Evolutionary conservation across 495 filamentous ascomycete species (phyloP).

Genomic region (Filosporella fistucella): DNA sequence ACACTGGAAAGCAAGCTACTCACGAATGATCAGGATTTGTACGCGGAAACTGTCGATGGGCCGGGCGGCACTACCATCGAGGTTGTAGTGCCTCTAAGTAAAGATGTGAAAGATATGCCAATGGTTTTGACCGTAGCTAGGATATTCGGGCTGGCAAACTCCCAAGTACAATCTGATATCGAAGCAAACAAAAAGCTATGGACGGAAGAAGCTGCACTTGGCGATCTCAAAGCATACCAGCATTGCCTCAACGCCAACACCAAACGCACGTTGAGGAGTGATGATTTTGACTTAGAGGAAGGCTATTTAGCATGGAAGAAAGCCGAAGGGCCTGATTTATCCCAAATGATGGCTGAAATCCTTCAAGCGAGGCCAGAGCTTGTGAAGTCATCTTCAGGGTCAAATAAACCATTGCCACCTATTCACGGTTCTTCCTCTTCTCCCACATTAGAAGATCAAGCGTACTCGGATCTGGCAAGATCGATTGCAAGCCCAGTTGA

Average conservation of each 20-base stretch:
- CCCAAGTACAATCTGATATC: conserved; percentile 79
- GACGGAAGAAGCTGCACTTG: conserved; percentile 87
- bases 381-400: conserved; percentile 46
- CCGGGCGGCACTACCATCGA: conserved; percentile 62
- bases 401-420: conserved; percentile 40
- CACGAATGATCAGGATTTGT: conserved; percentile 89
- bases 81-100: conserved; percentile 73
- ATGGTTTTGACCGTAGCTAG: conserved; percentile 80
- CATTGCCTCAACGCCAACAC: conserved; percentile 75
- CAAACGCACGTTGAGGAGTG: conserved; percentile 67
- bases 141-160: conserved; percentile 74
- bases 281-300: conserved; percentile 90
- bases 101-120: conserved; percentile 95
- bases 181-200: conserved; percentile 72
- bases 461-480: conserved; percentile 56
- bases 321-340: conserved; percentile 73
- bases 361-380: conserved; percentile 83
- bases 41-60: conserved; percentile 35
- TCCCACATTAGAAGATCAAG: conserved; percentile 38
- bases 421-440: conserved; percentile 31
- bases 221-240: conserved; percentile 91
- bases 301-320: conserved; percentile 89
- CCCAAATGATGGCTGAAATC: conserved; percentile 89
- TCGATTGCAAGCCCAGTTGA: conserved; percentile 32
- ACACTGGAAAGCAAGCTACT: conserved; percentile 91